Percentiles rank a stretch among this genome's conserved stretches.
phyloP scores from a whole-genome alignment of 306 rosid species.

The cucumber (Cucumis sativus) region Cucumber_9930_V3 NC_026660.2:10665001-10665500 shows the following conservation, averaged over 20 bases:
- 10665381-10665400: background rate
- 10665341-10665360: background rate
- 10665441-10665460: background rate
- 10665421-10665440: background rate
- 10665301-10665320: background rate
- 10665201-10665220: background rate
- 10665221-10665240: background rate
- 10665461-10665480: no score
- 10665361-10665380: background rate
- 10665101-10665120: background rate
- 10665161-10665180: slow-evolving; percentile 35
- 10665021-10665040: background rate
- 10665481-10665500: background rate
- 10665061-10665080: background rate
- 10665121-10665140: background rate
- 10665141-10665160: background rate
- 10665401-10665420: background rate
- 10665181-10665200: slow-evolving; percentile 42
- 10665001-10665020: background rate
- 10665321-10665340: slow-evolving; percentile 4
- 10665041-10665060: background rate
- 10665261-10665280: background rate
- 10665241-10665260: no score
- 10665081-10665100: background rate
- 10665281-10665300: background rate